Conservation (phyloP, 129 eudicot species). For the Smallanthus sonchifolius region DNA sequence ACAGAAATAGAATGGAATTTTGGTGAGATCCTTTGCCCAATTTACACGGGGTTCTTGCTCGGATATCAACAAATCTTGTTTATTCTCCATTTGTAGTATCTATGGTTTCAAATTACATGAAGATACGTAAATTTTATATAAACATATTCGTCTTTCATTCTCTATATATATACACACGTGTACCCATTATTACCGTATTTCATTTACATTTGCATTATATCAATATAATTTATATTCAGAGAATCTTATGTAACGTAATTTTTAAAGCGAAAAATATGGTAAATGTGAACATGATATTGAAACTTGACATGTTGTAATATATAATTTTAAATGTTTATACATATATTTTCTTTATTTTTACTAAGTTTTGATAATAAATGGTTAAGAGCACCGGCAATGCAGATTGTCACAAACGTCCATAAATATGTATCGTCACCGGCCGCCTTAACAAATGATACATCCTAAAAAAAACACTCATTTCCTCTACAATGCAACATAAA, state of each 20-base stretch:
- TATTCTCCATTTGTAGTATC: constrained; percentile 4
- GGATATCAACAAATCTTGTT: neutral
- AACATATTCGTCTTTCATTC: neutral
- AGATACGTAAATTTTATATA: neutral
- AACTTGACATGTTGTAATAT: neutral
- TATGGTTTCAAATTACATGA: neutral
- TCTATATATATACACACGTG: neutral
- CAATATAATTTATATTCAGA: neutral
- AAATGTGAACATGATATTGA: neutral
- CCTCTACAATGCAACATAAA: too few species aligned
- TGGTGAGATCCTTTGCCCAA: constrained; percentile 18
- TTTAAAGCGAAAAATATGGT: neutral
- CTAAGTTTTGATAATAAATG: too few species aligned
- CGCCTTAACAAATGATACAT: too few species aligned
- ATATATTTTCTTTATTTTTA: too few species aligned
- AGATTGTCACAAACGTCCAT: too few species aligned
- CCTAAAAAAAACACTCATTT: too few species aligned
- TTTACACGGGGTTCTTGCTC: neutral
- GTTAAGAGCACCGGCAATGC: too few species aligned
- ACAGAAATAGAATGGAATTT: constrained; percentile 12
- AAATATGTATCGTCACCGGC: too few species aligned
- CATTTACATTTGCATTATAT: neutral
- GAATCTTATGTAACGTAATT: neutral
- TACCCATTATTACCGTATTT: neutral
- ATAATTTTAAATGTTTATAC: neutral